Evolutionary conservation across 495 filamentous ascomycete genomes (phyloP).

Genomic region (Symbiotaphrina buchneri): DNA sequence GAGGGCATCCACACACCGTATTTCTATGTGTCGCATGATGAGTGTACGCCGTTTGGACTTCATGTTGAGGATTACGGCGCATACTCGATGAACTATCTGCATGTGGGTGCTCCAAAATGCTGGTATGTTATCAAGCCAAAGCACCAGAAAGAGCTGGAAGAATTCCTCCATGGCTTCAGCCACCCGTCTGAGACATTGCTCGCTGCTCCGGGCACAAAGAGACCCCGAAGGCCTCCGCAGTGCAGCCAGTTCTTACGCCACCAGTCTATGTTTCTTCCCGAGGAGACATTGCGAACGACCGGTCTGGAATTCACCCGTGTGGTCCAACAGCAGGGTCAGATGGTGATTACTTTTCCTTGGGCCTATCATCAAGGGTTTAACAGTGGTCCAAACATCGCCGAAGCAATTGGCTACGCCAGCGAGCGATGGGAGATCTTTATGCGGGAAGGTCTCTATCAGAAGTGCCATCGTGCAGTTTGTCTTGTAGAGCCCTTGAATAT

Average conservation of each 20-base stretch:
- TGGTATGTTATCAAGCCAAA: background rate
- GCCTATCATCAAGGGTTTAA: constrained; percentile 5
- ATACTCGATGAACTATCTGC: background rate
- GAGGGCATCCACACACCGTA: background rate
- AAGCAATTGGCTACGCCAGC: constrained; percentile 1
- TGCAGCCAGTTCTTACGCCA: background rate
- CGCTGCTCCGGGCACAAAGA: background rate
- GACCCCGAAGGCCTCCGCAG: background rate
- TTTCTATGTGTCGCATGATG: background rate
- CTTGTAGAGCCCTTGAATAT: background rate
- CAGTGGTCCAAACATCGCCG: constrained; percentile 2
- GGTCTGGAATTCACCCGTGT: background rate
- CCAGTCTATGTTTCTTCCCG: background rate
- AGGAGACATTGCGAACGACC: background rate
- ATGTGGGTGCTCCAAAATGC: background rate
- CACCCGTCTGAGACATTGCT: background rate
- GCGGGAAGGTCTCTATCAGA: background rate
- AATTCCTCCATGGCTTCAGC: background rate
- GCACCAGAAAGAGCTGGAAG: background rate
- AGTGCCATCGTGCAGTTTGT: background rate
- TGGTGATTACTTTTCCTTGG: constrained; percentile 5
- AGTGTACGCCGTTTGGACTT: background rate
- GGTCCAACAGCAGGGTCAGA: constrained; percentile 3
- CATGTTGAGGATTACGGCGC: background rate
- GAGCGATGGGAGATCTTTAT: background rate